These are phyloP conservation scores for Bombardia bombarda DNA, from an alignment of 495 filamentous ascomycete species.

Conservation along the genomic window DNA sequence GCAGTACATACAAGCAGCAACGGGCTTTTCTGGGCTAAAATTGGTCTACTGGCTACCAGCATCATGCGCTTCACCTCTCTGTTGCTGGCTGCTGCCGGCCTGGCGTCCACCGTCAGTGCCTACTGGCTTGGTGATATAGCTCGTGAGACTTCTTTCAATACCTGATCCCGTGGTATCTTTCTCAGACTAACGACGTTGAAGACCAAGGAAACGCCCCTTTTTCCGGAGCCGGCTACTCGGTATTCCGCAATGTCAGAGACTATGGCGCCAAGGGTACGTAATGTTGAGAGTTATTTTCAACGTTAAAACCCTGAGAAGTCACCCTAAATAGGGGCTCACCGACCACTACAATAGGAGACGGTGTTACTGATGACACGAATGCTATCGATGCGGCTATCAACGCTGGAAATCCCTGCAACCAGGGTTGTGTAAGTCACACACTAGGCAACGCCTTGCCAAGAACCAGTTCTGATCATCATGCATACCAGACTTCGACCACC, in stretches of 20 bases:
- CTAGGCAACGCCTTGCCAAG: background rate
- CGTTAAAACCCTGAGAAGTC: too few species aligned
- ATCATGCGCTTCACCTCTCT: constrained; percentile 31
- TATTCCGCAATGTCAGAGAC: constrained; percentile 55
- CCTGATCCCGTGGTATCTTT: too few species aligned
- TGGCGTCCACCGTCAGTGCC: constrained; percentile 29
- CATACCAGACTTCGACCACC: constrained; percentile 52
- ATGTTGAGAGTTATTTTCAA: background rate
- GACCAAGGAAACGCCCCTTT: constrained; percentile 43
- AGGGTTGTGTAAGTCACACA: constrained; percentile 46
- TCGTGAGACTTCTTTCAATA: constrained; percentile 31
- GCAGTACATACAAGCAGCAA: too few species aligned
- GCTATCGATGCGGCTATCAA: constrained; percentile 80
- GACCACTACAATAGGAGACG: constrained; percentile 35
- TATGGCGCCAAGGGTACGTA: constrained; percentile 49
- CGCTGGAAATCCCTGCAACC: constrained; percentile 67
- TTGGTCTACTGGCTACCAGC: background rate
- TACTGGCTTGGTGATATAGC: constrained; percentile 37
- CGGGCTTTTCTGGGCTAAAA: too few species aligned
- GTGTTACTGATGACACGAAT: constrained; percentile 67
- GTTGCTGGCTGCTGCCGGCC: constrained; percentile 30
- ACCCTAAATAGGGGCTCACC: too few species aligned
- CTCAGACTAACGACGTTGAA: constrained; percentile 1
- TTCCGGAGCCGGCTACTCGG: constrained; percentile 35
- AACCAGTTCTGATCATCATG: background rate